These are phyloP conservation scores for Penicillium janthinellum DNA, from an alignment of 2,329 filamentous ascomycete species.

Conservation along the genomic window DNA sequence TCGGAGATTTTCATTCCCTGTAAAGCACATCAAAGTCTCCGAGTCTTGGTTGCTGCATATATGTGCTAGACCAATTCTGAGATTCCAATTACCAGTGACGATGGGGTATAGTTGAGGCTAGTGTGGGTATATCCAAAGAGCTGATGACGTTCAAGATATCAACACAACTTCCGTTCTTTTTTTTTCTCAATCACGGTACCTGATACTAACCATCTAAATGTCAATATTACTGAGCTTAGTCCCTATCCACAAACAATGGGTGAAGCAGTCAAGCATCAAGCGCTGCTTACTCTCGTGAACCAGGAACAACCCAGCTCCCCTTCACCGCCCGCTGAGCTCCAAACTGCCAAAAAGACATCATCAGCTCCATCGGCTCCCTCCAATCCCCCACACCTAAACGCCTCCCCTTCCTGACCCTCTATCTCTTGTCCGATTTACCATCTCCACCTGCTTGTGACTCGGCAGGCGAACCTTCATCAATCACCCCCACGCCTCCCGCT, in stretches of 20 bases:
- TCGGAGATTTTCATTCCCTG: constrained; percentile 2
- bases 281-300: neutral
- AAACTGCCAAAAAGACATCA: constrained; percentile 24
- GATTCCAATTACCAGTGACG: no score
- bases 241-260: no score
- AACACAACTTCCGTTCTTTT: neutral
- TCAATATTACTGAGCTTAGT: no score
- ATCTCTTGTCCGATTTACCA: constrained; percentile 3
- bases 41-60: neutral
- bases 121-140: neutral
- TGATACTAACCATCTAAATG: no score
- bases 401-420: constrained; percentile 12
- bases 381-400: constrained; percentile 15
- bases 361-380: constrained; percentile 19
- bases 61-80: no score
- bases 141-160: neutral
- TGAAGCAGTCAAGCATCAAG: neutral
- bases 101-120: neutral
- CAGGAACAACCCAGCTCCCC: constrained; percentile 6
- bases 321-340: constrained; percentile 26
- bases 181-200: no score
- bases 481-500: constrained; percentile 1
- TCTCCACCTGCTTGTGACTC: constrained; percentile 3
- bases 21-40: neutral
- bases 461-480: neutral